Percentiles rank a stretch among this genome's conserved stretches.
Evolutionary conservation across 1,284 basidiomycete genomes (phyloP).

Genomic region (Heterobasidion parviporum): DNA sequence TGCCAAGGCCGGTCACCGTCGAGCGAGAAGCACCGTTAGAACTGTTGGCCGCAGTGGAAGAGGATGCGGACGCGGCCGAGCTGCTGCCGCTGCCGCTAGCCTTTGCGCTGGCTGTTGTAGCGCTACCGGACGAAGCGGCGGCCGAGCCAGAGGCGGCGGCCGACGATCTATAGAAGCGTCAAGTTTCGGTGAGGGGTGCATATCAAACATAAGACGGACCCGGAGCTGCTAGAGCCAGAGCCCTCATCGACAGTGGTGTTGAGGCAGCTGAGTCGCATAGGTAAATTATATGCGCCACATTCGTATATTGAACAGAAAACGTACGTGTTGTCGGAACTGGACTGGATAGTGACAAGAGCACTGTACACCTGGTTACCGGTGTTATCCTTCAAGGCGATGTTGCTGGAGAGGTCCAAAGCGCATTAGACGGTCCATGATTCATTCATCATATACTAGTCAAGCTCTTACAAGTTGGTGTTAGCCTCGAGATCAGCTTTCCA

Average conservation of each 20-base stretch:
- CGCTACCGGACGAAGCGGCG: constrained; percentile 1
- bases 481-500: constrained; percentile 54
- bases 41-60: too few relatives aligned
- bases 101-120: not conserved
- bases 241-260: constrained; percentile 14
- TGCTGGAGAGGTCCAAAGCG: constrained; percentile 20
- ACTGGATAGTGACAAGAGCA: constrained; percentile 42
- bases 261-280: constrained; percentile 17
- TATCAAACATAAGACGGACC: not conserved
- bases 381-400: constrained; percentile 41
- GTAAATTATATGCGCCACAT: constrained; percentile 13
- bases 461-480: constrained; percentile 47
- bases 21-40: constrained; percentile 14
- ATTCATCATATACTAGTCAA: too few relatives aligned
- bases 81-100: constrained; percentile 1
- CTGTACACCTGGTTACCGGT: constrained; percentile 52
- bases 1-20: constrained; percentile 24
- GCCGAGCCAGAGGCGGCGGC: constrained; percentile 4
- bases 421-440: not conserved
- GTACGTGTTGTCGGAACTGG: constrained; percentile 31
- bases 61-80: constrained; percentile 11
- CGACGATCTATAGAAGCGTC: not conserved
- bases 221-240: constrained; percentile 8
- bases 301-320: constrained; percentile 5
- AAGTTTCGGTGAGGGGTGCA: not conserved